phyloP scores from a whole-genome alignment of 2,329 filamentous ascomycete genomes.

The Teratosphaeria epicoccoides region DNA sequence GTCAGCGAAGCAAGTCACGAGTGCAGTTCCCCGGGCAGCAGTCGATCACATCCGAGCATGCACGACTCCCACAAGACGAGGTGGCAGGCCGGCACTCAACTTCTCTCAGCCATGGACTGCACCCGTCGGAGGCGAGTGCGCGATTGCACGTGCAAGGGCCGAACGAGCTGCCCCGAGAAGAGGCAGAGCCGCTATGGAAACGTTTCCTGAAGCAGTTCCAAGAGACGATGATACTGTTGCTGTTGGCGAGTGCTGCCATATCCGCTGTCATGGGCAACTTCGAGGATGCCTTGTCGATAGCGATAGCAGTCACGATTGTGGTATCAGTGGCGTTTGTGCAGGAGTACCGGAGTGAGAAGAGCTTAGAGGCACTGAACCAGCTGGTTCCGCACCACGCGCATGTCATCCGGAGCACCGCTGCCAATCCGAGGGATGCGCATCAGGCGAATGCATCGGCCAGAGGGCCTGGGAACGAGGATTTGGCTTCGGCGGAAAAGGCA shows the following conservation, averaged over 20 bases:
- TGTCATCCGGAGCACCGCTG: slow-evolving; percentile 55
- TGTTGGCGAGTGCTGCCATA: slow-evolving; percentile 76
- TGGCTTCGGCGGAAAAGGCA: slow-evolving; percentile 56
- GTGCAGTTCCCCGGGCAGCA: slow-evolving; percentile 26
- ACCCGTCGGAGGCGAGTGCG: slow-evolving; percentile 67
- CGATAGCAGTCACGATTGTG: slow-evolving; percentile 91
- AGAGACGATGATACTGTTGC: slow-evolving; percentile 85
- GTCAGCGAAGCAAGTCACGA: slow-evolving; percentile 21
- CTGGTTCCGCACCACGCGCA: slow-evolving; percentile 93
- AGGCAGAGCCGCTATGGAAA: slow-evolving; percentile 87
- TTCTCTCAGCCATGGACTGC: slow-evolving; percentile 72
- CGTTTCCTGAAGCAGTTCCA: slow-evolving; percentile 95
- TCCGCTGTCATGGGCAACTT: slow-evolving; percentile 86
- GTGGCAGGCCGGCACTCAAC: slow-evolving; percentile 68
- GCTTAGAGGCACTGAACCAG: slow-evolving; percentile 85
- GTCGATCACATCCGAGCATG: slow-evolving; percentile 42
- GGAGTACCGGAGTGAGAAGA: slow-evolving; percentile 96
- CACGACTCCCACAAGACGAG: slow-evolving; percentile 63
- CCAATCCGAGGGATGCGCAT: not conserved
- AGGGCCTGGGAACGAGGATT: slow-evolving; percentile 44
- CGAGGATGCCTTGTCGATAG: slow-evolving; percentile 92
- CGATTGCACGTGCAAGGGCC: slow-evolving; percentile 72
- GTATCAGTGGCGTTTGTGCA: slow-evolving; percentile 94
- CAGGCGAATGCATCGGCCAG: slow-evolving; percentile 35
- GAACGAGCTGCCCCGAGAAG: slow-evolving; percentile 90